A percentile compares a stretch with the other conserved stretches of the same genome.
Evolutionary conservation across 257 asterid genomes (phyloP).

Genomic region (Salvia hispanica): DNA sequence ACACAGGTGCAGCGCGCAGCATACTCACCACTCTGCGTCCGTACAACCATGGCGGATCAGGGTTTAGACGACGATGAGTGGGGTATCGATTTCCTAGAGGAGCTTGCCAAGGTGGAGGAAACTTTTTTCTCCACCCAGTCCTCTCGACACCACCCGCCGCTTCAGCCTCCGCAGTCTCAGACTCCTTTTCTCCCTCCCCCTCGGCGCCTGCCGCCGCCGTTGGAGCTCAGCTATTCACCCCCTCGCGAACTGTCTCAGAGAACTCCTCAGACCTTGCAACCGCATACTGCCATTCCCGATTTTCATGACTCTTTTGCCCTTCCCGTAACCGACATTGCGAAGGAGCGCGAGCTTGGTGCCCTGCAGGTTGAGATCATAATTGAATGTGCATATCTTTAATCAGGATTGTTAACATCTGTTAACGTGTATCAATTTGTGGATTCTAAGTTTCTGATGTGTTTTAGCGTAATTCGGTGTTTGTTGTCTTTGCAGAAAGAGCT

Average conservation of each 20-base stretch:
- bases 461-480: not conserved
- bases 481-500: slow-evolving; percentile 67
- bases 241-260: slow-evolving; percentile 89
- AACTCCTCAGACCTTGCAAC: slow-evolving; percentile 19
- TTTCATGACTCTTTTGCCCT: slow-evolving; percentile 33
- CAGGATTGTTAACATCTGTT: not conserved
- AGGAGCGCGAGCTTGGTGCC: slow-evolving; percentile 49
- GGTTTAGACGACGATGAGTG: slow-evolving; percentile 66
- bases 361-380: slow-evolving; percentile 53
- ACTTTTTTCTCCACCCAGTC: slow-evolving; percentile 39
- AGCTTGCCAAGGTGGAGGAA: slow-evolving; percentile 54
- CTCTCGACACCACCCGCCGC: slow-evolving; percentile 23
- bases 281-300: slow-evolving; percentile 16
- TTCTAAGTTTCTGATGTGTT: not conserved
- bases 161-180: not conserved
- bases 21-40: too few species aligned
- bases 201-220: slow-evolving; percentile 31
- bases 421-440: not conserved
- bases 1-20: too few species aligned
- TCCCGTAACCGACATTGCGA: slow-evolving; percentile 32
- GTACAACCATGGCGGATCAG: slow-evolving; percentile 55
- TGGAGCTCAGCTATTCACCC: slow-evolving; percentile 59
- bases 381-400: not conserved
- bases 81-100: slow-evolving; percentile 57
- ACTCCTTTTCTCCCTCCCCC: slow-evolving; percentile 32